phyloP scores from a whole-genome alignment of 2,329 filamentous ascomycete species.

The Xylariaceae sp. region DNA sequence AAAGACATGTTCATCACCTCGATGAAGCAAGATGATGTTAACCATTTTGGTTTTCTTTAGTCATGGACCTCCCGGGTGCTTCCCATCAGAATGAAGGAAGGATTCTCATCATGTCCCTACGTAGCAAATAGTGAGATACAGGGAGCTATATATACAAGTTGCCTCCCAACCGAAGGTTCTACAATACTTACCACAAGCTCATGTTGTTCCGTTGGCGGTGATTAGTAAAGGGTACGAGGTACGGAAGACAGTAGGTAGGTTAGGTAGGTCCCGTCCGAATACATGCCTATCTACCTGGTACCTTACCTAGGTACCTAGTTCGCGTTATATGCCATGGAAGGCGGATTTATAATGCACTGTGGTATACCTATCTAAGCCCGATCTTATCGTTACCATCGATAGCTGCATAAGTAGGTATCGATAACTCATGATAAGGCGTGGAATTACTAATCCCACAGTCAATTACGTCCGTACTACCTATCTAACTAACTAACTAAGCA shows the following conservation, averaged over 20 bases:
- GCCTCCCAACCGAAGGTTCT: constrained; percentile 20
- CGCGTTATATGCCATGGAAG: no score
- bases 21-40: constrained; percentile 42
- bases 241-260: constrained; percentile 1
- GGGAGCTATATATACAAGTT: not conserved
- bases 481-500: not conserved
- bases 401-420: no score
- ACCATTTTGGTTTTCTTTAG: constrained; percentile 25
- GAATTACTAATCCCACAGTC: no score
- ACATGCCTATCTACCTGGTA: no score
- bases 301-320: no score
- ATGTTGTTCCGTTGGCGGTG: not conserved
- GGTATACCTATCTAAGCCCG: no score
- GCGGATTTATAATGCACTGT: no score
- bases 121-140: not conserved
- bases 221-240: no score
- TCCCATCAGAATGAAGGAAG: not conserved
- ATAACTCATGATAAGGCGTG: no score
- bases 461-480: no score
- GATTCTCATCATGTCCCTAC: not conserved
- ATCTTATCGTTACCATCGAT: no score
- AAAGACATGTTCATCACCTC: constrained; percentile 41
- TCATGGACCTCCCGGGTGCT: constrained; percentile 9
- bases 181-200: constrained; percentile 13
- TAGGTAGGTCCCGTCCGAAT: no score